Percentiles rank a stretch among this genome's conserved stretches.
phyloP scores from a whole-genome alignment of 2,329 filamentous ascomycete species.

The Nothomitra cinnamomea region DNA sequence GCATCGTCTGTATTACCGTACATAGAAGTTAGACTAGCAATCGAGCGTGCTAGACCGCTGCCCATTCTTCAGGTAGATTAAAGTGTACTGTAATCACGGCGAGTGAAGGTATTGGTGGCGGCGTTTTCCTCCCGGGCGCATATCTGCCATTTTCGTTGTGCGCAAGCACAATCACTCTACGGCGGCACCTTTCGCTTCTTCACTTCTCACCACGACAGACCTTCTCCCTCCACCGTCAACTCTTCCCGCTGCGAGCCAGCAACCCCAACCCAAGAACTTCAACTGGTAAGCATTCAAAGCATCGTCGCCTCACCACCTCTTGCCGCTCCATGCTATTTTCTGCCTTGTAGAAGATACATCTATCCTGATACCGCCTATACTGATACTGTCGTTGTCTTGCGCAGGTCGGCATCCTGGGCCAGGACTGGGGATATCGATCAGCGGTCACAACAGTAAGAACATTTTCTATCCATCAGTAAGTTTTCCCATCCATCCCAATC shows the following conservation, averaged over 20 bases:
- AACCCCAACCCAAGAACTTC: neutral
- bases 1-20: neutral
- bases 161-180: neutral
- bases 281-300: slow-evolving; percentile 3
- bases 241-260: slow-evolving; percentile 1
- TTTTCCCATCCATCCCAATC: neutral
- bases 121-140: slow-evolving; percentile 3
- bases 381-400: neutral
- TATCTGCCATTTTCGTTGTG: slow-evolving; percentile 3
- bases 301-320: slow-evolving; percentile 2
- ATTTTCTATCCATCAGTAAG: slow-evolving; percentile 1
- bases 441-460: neutral
- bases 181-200: slow-evolving; percentile 3
- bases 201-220: slow-evolving; percentile 4
- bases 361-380: neutral
- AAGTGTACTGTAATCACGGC: neutral
- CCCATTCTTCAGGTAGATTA: neutral
- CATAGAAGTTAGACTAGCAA: neutral
- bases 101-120: neutral
- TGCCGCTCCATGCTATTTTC: neutral
- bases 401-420: slow-evolving; percentile 3
- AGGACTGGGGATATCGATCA: neutral
- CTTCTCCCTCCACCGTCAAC: slow-evolving; percentile 1
- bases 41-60: neutral
- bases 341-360: neutral